Evolutionary conservation across 768 basidiomycete genomes (phyloP), one percentile per base, ranked within the genome.

Genomic region (Obba rivulosa): DNA sequence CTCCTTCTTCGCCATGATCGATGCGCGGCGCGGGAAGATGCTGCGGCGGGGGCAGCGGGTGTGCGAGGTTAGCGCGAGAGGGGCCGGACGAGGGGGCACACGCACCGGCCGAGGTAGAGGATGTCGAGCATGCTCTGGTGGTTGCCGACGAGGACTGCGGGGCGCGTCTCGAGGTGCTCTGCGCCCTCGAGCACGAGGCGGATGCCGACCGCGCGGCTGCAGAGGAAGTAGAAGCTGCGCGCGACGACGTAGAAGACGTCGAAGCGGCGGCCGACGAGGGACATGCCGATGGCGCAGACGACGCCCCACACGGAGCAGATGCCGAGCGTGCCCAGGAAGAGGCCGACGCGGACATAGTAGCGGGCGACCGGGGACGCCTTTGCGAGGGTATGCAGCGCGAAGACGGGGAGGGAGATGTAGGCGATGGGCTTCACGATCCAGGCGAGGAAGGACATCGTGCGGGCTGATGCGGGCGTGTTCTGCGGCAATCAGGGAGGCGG

Each of bases 91-190:
- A 17, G 37, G 23, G 14, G 44, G 16, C 22, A n/a, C 36, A 57
- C 85, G 67, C 61, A 90, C 89, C 80, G 80, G 49, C 85, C 92
- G 45, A 92, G 69, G 58, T 81, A 81, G 31, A 95, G 64, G 51
- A 99, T 78, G 66, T 96, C 92, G 38, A 96, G 65, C 80, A 92
- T 87, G 50, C 86, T 92, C 72, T 98, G 95, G 64, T 98, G 95
- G 62, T 97, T 98, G 11, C 78, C 80, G 61, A 97, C 78, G 22
- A 92, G 65, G 11, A 97, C 78, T 1, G 82, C 80, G 8, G 92
- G 90, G 43, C 73, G 69, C n/a, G 73, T 76, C 55, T 72, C 66
- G 39, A 98, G 69, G 62, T 93, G 70, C 62, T 98, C 91, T 61
- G 81, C 81, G 10, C 92, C 93, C 63, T 98, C 93, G 28, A 98